Conservation (phyloP, 2,329 filamentous ascomycete genomes). For the Coccinonectria pachysandricola region DNA sequence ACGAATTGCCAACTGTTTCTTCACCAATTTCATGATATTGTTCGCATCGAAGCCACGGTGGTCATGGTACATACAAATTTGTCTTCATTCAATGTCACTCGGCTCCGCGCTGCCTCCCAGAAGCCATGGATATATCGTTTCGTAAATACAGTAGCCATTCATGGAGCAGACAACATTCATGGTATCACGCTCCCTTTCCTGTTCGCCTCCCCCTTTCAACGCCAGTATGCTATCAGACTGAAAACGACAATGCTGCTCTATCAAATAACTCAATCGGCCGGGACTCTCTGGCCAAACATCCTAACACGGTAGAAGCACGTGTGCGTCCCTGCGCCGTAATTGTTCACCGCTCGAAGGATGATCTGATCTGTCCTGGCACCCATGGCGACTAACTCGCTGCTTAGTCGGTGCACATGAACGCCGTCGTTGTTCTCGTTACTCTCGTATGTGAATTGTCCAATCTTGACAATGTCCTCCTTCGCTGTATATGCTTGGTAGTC, state of each 20-base stretch:
- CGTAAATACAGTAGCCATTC: too few species aligned
- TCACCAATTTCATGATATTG: too few species aligned
- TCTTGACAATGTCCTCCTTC: slow-evolving; percentile 40
- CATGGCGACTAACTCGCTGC: slow-evolving; percentile 37
- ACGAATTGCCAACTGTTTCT: too few species aligned
- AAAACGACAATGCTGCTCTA: not conserved
- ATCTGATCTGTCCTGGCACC: slow-evolving; percentile 40
- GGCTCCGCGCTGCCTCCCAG: too few species aligned
- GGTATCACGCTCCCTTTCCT: too few species aligned
- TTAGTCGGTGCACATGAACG: slow-evolving; percentile 43
- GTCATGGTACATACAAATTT: too few species aligned
- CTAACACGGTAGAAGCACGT: slow-evolving; percentile 58
- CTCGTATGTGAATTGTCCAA: slow-evolving; percentile 46
- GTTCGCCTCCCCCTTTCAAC: slow-evolving; percentile 1
- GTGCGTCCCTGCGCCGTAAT: slow-evolving; percentile 47
- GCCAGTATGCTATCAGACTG: slow-evolving; percentile 2
- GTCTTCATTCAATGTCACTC: too few species aligned
- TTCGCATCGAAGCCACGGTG: too few species aligned
- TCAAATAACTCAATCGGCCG: too few species aligned
- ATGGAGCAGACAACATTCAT: too few species aligned
- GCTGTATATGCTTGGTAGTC: slow-evolving; percentile 20
- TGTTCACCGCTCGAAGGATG: slow-evolving; percentile 44
- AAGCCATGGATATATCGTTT: too few species aligned
- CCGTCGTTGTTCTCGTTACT: slow-evolving; percentile 31
- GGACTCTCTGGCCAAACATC: slow-evolving; percentile 42